Conservation (phyloP, 169 alveolate species). For the Eimeria zaria region DNA sequence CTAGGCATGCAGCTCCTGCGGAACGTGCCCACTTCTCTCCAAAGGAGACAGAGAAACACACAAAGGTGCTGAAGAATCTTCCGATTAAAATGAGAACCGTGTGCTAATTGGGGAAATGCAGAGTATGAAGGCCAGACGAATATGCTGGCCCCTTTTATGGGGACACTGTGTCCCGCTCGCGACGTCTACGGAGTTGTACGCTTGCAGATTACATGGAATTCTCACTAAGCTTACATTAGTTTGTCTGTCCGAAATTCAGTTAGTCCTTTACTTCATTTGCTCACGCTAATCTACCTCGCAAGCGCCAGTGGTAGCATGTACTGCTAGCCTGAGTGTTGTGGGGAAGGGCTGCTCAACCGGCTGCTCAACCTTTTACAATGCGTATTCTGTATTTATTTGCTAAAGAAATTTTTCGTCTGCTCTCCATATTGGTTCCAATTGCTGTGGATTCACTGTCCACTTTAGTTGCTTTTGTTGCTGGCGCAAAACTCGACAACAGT, state of each 20-base stretch:
- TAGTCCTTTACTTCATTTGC: no score
- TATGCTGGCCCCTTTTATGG: neutral
- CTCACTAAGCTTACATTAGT: no score
- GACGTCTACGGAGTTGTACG: no score
- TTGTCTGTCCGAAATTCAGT: no score
- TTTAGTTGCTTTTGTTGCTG: neutral
- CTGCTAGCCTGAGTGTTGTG: no score
- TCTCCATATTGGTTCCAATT: neutral
- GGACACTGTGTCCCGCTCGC: neutral
- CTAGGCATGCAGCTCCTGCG: neutral
- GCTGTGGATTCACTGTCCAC: neutral
- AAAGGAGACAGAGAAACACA: neutral
- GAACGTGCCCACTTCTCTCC: neutral
- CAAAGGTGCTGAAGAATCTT: neutral
- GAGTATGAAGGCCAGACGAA: neutral
- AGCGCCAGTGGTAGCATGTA: no score
- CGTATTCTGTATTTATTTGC: neutral
- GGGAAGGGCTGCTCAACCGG: no score
- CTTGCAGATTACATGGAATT: no score
- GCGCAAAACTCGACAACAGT: neutral
- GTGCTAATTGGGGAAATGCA: neutral
- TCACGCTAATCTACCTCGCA: no score
- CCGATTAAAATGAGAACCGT: neutral
- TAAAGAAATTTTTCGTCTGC: neutral
- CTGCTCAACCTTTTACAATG: no score